Evolutionary conservation across 1,139 yeast genomes (phyloP), one percentile per base, ranked within the genome.

Genomic region (Candida sanyaensis): DNA sequence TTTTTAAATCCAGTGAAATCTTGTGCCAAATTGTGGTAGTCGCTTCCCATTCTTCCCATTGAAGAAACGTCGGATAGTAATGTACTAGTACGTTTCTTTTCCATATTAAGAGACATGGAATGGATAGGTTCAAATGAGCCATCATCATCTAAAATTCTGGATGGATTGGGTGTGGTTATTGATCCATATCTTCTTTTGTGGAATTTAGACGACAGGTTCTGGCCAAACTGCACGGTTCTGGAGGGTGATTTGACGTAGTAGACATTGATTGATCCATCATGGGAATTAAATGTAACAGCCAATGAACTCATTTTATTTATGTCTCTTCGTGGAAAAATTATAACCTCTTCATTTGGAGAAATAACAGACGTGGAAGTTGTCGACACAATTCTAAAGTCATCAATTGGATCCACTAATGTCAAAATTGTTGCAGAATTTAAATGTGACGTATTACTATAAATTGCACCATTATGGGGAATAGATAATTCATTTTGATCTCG

Each of bases 321-420:
- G 13, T 75, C 66, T 6, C 57, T 54, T 10, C 55, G 48, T 0
- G 88, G 88, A 54, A 81, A 83, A 24, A 72, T 63, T 41, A 81
- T 59, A 38, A 88, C 61, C 46, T 76, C 78, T 59, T 88, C 96
- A 40, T 72, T 69, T 1, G 78, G 66, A 0, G 86, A 75, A 10
- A 89, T 78, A 1, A 84, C 80, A 0, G 90, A 79, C 0, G 88
- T 84, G 0, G 93, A 83, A 0, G 91, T 83, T 0, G 93, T 81
- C 0, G 84, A 80, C 3, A 88, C 80, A 5, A 80, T 68, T 2
- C 92, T 85, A 44, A 86, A 71, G 23, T 88, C 92, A 4, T 81
- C 81, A 42, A 85, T 68, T 1, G 96, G 92, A 56, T 86, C 92
- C 0, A 80, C 76, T 54, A 88, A 65, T 0, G 90, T 78, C 50